These are phyloP conservation scores for Talaromyces sp. DNA, from an alignment of 2,329 filamentous ascomycete genomes.

Conservation along the genomic window DNA sequence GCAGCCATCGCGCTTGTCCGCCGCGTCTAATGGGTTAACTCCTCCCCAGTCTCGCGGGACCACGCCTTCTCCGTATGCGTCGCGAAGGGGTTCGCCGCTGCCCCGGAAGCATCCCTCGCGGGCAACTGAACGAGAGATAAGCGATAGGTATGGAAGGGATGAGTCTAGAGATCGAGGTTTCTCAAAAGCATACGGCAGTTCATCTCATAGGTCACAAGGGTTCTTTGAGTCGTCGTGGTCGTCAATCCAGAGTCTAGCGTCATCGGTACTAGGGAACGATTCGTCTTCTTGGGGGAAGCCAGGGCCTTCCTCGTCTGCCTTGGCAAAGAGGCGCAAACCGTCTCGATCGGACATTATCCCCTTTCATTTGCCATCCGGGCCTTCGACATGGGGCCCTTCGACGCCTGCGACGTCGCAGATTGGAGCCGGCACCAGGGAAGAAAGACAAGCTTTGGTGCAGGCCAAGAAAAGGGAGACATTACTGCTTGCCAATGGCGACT, in stretches of 20 bases:
- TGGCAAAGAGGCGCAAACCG: conserved; percentile 29
- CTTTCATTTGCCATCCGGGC: conserved; percentile 19
- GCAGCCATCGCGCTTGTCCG: conserved; percentile 22
- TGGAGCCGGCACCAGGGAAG: conserved; percentile 37
- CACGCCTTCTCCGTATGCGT: conserved; percentile 35
- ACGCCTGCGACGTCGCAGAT: conserved; percentile 23
- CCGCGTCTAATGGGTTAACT: conserved; percentile 26
- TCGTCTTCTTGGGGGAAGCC: conserved; percentile 19
- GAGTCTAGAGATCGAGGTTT: conserved; percentile 19
- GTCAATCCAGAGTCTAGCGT: conserved; percentile 45
- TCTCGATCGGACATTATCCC: conserved; percentile 29
- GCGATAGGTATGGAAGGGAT: conserved; percentile 16
- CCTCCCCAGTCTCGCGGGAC: conserved; percentile 33
- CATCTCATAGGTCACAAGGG: conserved; percentile 17
- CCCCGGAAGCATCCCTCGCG: conserved; percentile 34
- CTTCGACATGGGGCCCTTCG: conserved; percentile 39
- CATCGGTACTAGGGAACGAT: conserved; percentile 42
- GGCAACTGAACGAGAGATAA: conserved; percentile 14
- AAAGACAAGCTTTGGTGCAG: conserved; percentile 40
- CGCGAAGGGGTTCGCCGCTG: conserved; percentile 32
- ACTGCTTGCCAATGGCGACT: conserved; percentile 38
- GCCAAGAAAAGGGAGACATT: conserved; percentile 44
- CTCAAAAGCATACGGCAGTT: conserved; percentile 12
- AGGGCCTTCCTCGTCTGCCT: conserved; percentile 19
- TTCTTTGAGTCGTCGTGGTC: conserved; percentile 45